Base-by-base conservation (phyloP, 129 eudicot species). In the Logfia minima region DNA sequence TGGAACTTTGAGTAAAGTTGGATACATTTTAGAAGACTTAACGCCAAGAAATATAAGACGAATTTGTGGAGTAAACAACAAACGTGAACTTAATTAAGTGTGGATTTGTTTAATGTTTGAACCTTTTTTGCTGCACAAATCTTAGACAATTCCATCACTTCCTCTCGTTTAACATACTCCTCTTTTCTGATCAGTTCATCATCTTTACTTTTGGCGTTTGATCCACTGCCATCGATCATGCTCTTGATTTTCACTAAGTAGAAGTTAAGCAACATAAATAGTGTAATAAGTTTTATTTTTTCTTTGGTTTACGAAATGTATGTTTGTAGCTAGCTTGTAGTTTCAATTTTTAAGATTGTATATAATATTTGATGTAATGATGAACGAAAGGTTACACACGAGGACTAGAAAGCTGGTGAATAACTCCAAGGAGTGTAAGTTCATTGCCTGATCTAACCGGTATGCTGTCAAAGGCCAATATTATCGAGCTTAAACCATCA, bases 391-490 rank as follows among this genome's bases (percentile, higher is more conserved):
- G 82, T 83, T 76, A 77, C 90, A 26, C 81, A 86, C 87, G 21
- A 77, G 85, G 87, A 62, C 83, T 84, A 77, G 79, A 72, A 86
- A 64, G 81, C 74, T 80, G 84, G 24, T 80, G 89, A 73, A 86
- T 80, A 67, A 89, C 84, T 75, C 91, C 91, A 61, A 89, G 83
- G 67, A 89, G 87, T 3, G 73, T 78, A 79, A 89, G 82, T 65
- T 86, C 86, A n/a, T 86, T 89, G 53, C 91, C 89, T 75, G 86
- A 78, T 76, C 55, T 72, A 29, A 84, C 60, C 4, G 80, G 76
- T 77, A 86, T 74, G 56, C 83, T 82, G 21, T 65, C 77, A 4
- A 71, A 77, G 67, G 75, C 58, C 77, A 35, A 75, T 78, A 83
- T 68, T 56, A 89, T 81, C 71, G 83, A 85, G 52, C 66, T 81